Conservation (phyloP, 2,329 filamentous ascomycete species). For the Camillea tinctor region DNA sequence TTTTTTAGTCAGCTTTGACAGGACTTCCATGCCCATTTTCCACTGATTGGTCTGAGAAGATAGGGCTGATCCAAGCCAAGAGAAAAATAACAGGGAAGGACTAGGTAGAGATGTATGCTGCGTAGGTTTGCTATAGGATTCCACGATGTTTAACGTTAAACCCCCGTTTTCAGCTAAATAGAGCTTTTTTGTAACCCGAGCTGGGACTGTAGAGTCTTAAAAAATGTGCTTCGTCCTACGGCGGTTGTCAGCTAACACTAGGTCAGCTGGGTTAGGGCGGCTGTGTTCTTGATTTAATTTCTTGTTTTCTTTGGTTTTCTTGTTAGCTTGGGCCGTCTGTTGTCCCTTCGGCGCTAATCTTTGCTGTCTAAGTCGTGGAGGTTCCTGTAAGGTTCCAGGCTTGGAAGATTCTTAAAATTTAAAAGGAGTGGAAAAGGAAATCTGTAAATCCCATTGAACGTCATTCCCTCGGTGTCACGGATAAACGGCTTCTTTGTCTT, state of each 20-base stretch:
- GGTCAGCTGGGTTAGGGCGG: not conserved
- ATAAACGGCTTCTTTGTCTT: not conserved
- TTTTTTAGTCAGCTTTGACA: not conserved
- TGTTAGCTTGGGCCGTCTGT: not conserved
- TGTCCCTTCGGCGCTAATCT: not conserved
- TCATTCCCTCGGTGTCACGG: not conserved
- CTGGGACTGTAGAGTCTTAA: not conserved
- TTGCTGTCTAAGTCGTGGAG: not conserved
- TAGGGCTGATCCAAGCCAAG: not conserved
- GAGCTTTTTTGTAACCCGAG: not conserved
- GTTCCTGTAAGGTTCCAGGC: not conserved
- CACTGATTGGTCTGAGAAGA: not conserved
- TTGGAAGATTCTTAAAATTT: not conserved
- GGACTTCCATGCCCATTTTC: not conserved
- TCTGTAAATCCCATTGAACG: not conserved
- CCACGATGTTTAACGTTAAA: not conserved
- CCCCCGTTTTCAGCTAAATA: not conserved
- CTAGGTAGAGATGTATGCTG: no score
- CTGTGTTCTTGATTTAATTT: not conserved
- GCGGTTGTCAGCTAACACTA: no score
- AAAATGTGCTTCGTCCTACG: no score
- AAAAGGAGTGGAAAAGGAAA: not conserved
- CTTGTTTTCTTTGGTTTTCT: not conserved
- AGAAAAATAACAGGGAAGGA: not conserved
- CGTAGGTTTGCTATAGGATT: not conserved